Evolutionary conservation across 306 rosid species (phyloP), one percentile per base, ranked within the genome.

Genomic region (Phaseolus lunatus): DNA sequence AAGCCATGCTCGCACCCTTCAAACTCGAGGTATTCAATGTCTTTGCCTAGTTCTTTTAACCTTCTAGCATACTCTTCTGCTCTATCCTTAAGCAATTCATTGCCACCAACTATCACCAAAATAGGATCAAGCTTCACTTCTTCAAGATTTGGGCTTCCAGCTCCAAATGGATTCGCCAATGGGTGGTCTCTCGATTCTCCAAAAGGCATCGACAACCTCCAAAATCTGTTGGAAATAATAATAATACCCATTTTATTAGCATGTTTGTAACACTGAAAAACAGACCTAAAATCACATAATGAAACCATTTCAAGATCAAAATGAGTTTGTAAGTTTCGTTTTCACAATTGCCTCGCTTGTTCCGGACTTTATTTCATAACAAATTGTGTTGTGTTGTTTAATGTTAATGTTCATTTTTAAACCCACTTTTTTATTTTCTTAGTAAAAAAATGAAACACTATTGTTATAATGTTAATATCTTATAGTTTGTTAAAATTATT

Each of bases 161-260:
- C 59, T 81, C 96, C 98, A 9, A 92, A 86, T 15, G 98, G 98
- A 86, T 95, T 95, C 0, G 80, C 96, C 65, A 88, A 77, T 80
- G 96, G 96, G 63, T 95, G 89, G 77, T 95, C 97, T 84, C 98
- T 92, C 19, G 39, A 88, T 79, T 83, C 89, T 70, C 92, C 98
- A 18, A 26, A 44, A 1, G 95, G 92, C 70, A 95, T 45, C 9
- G 98, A 90, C 9, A 95, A 80, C 87, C 98, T 95, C 98, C 98
- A 95, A 85, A 95, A 92, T 83, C 98, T 95, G 83, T 4, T 52
- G 22, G 2, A 57, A 5, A 33, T 41, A 18, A 6, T 35, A 7
- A 35, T 35, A 35, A 35, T 1, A 37, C 2, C 43, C 35, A 56
- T 16, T 39, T 64, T 3, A 23, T 41, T 65, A 65, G 0, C 49